Conservation (phyloP, 768 basidiomycete species). For the Pholiota microspora region DNA sequence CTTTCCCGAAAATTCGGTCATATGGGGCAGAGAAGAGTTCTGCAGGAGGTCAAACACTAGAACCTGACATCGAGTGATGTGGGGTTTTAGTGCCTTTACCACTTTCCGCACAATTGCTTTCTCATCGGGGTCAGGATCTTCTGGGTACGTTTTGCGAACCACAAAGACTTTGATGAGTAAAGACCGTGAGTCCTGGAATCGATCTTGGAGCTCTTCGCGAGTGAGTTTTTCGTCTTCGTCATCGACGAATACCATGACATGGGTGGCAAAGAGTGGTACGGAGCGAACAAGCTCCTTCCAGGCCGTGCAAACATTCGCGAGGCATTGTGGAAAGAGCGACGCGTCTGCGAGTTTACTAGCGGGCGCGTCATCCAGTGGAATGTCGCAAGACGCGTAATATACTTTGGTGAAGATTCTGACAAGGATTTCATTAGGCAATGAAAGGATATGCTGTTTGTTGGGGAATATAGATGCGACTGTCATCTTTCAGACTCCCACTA, state of each 20-base stretch:
- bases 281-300: slow-evolving; percentile 11
- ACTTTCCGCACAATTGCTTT: not conserved
- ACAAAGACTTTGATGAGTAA: slow-evolving; percentile 14
- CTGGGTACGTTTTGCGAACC: slow-evolving; percentile 9
- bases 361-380: slow-evolving; percentile 4
- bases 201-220: not conserved
- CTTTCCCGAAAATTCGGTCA: slow-evolving; percentile 10
- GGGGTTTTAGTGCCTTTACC: slow-evolving; percentile 3
- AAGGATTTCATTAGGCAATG: slow-evolving; percentile 12
- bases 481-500: not conserved
- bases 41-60: slow-evolving; percentile 17
- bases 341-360: slow-evolving; percentile 6
- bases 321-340: slow-evolving; percentile 12
- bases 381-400: slow-evolving; percentile 8
- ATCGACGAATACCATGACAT: slow-evolving; percentile 13
- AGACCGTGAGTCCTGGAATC: slow-evolving; percentile 4
- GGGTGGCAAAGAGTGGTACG: slow-evolving; percentile 10
- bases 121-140: slow-evolving; percentile 4
- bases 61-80: slow-evolving; percentile 14
- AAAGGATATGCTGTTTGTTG: slow-evolving; percentile 5
- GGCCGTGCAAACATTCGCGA: slow-evolving; percentile 10
- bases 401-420: slow-evolving; percentile 12
- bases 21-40: slow-evolving; percentile 13
- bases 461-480: not conserved
- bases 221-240: slow-evolving; percentile 11